These are phyloP conservation scores for Furcasterigmium sp. DNA, from an alignment of 2,329 filamentous ascomycete species.

Conservation along the genomic window DNA sequence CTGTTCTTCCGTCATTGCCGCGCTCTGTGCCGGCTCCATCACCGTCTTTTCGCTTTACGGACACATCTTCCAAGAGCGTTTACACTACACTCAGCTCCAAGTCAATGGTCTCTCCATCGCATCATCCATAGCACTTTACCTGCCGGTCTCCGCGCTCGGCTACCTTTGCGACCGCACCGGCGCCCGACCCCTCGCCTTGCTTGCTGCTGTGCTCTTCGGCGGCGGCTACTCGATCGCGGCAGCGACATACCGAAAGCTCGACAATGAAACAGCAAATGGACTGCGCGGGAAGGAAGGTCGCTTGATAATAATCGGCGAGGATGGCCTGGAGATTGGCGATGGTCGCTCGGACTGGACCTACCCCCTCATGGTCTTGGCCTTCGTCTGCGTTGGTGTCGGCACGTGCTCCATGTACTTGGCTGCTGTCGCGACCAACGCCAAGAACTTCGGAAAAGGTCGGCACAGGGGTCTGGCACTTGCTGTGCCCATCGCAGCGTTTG, in stretches of 20 bases:
- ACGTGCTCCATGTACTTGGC: slow-evolving; percentile 87
- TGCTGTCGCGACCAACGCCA: slow-evolving; percentile 91
- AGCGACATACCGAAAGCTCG: slow-evolving; percentile 57
- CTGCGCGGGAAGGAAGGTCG: slow-evolving; percentile 10
- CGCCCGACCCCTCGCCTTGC: slow-evolving; percentile 68
- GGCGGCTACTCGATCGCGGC: slow-evolving; percentile 80
- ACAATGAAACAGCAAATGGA: slow-evolving; percentile 33
- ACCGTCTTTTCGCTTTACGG: slow-evolving; percentile 93
- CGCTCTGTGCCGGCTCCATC: slow-evolving; percentile 83
- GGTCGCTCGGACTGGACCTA: slow-evolving; percentile 60
- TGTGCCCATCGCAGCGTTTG: slow-evolving; percentile 86
- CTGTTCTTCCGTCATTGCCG: slow-evolving; percentile 46
- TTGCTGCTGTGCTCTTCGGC: slow-evolving; percentile 71
- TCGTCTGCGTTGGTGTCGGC: slow-evolving; percentile 74
- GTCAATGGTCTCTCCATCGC: slow-evolving; percentile 88
- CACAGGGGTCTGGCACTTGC: slow-evolving; percentile 86
- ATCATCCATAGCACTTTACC: slow-evolving; percentile 82
- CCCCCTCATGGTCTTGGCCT: slow-evolving; percentile 77
- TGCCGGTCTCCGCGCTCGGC: slow-evolving; percentile 85
- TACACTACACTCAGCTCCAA: slow-evolving; percentile 86
- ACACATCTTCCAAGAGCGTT: slow-evolving; percentile 77
- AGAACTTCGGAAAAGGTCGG: slow-evolving; percentile 91
- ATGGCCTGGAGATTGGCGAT: slow-evolving; percentile 16
- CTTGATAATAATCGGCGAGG: slow-evolving; percentile 25
- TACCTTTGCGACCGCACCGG: slow-evolving; percentile 88